Evolutionary conservation across 352 stramenopile genomes (phyloP), one percentile per base, ranked within the genome.

Genomic region (Phytophthora vignae): DNA sequence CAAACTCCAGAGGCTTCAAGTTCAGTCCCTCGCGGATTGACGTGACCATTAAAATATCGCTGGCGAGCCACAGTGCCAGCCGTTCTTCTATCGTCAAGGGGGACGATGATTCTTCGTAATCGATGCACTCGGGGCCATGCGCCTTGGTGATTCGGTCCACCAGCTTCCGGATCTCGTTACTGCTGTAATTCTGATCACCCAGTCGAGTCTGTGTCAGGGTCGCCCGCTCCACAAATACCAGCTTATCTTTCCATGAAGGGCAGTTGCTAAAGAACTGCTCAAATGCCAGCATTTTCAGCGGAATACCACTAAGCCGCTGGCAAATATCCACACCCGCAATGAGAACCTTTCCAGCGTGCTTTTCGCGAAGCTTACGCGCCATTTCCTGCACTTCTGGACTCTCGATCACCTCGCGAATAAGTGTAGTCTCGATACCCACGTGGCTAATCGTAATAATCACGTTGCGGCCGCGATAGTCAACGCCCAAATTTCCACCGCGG

Each of bases 391-490:
- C 95, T 22, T 85, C 82, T 5, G 87, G 84, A 31, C 89, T 85
- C 55, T 74, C 59, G 21, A 93, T 54, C 19, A 84, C 73, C 5
- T 82, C 66, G 0, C 82, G 82, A 60, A 97, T 95, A 25, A 85
- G 60, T 0, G 73, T 73, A n/a, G 81, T 92, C 81, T 99, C 98
- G 71, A 99, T 98, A 49, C 92, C 96, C 12, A 99, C 97, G 76
- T 99, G 98, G 60, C 90, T 98, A 70, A 99, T 99, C 19, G 97
- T 98, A 27, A 99, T 98, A 31, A 99, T 86, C 57, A 99, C 96
- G 64, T 98, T 99, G 17, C 93, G 90, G 6, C 95, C 96, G 60
- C 91, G 83, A 76, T 99, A 98, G 54, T 98, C 90, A 8, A 99
- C 94, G 14, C 97, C 97, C 56, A 99, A 90, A 54, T 99, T 96